Base-by-base conservation (phyloP, 345 rosid species). In the Salix purpurea region DNA sequence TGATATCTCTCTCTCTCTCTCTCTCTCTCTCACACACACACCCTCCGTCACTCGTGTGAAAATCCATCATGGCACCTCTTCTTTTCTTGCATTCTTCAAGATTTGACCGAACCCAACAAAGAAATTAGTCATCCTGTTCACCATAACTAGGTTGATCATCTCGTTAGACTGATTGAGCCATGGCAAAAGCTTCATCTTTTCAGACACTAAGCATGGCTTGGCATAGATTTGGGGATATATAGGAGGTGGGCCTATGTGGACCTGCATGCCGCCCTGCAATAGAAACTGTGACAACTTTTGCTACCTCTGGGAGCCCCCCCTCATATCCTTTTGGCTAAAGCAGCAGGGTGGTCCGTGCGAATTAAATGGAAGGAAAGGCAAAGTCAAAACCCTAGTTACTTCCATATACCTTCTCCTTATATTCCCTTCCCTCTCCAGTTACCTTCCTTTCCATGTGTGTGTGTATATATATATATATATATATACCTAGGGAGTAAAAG, bases 221-320 rank as follows among this genome's bases (percentile, higher is more conserved):
- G 15, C 65, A 21, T 19, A 13, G 32, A 23, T 69, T n/a, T n/a
- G 44, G 73, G 46, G 58, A 67, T 9, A 28, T 34, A 30, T 5
- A 9, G 4, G 62, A 9, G 62, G 79, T 28, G 79, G 68, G 73
- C 67, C 73, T 60, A 6, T 5, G 11, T 36, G 32, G 68, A 40
- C 74, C 36, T 42, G 79, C 74, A 69, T 69, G 79, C 67, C 61
- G 69, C 74, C 73, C 67, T 32, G 68, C 18, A 32, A 28, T 10
- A 21, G 24, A 30, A 65, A 52, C 72, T 37, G 15, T 42, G 56
- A 4, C 32, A 67, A 39, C 46, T 24, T 54, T 50, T 52, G 6
- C 50, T 1, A n/a, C 61, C 71, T 44, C 34, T 46, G 7, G 30
- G 2, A 6, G 12, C 30, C 62, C 26, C 26, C 26, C 62, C 23